Percentiles rank a stretch among this genome's conserved stretches.
Conservation (phyloP, 179 eudicot species). For the Actinidia arguta region DNA sequence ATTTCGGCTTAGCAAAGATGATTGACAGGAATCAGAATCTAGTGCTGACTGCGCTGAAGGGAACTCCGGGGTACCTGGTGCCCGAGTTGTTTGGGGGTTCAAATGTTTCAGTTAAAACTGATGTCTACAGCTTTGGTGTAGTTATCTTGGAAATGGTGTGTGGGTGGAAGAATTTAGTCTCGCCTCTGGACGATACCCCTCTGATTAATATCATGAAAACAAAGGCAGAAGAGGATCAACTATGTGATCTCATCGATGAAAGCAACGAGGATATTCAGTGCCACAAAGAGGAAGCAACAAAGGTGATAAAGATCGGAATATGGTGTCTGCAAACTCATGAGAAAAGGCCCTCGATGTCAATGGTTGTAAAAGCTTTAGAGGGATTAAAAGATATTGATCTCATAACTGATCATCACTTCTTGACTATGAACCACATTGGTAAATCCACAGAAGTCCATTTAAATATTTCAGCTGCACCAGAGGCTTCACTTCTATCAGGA, state of each 20-base stretch:
- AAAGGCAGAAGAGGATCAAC: not conserved
- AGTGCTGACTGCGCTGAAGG: not conserved
- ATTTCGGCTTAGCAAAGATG: conserved; percentile 19
- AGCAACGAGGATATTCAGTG: not conserved
- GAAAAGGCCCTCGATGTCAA: conserved; percentile 19
- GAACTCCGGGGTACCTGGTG: conserved; percentile 23
- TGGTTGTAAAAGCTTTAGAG: conserved; percentile 11
- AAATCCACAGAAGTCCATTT: too few species aligned
- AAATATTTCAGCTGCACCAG: not conserved
- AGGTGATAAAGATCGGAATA: conserved; percentile 16
- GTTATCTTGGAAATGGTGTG: conserved; percentile 21
- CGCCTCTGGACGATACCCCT: not conserved
- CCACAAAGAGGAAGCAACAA: conserved; percentile 12
- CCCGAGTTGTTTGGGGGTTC: conserved; percentile 14
- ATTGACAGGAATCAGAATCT: not conserved
- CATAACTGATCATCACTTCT: not conserved
- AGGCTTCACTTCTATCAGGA: conserved; percentile 9
- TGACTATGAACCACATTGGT: too few species aligned
- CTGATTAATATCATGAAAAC: not conserved
- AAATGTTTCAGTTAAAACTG: conserved; percentile 11
- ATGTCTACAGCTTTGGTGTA: conserved; percentile 21
- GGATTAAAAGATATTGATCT: not conserved
- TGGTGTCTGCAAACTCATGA: conserved; percentile 13
- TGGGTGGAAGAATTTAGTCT: not conserved
- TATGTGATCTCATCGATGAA: not conserved